A percentile compares a stretch with the other conserved stretches of the same genome.
Conservation (phyloP, 176 grass and related monocot genomes). For the Zoysia pacifica region DNA sequence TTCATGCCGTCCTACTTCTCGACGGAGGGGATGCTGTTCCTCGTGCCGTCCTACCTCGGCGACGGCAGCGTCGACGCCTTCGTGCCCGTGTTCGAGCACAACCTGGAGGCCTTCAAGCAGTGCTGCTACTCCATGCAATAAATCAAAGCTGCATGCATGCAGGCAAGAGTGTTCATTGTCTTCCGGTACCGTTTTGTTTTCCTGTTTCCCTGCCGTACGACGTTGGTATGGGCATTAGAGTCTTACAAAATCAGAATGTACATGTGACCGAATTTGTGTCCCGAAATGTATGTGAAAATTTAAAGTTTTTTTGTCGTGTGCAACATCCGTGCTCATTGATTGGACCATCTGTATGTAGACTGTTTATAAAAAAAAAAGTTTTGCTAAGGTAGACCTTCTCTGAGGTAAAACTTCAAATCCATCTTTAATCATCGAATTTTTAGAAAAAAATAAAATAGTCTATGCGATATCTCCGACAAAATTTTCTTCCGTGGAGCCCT, state of each 20-base stretch:
- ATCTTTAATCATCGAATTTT: not conserved
- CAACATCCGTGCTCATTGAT: not conserved
- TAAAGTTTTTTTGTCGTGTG: not conserved
- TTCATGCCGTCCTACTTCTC: conserved; percentile 73
- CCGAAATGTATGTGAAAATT: not conserved
- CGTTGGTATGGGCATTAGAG: too few species aligned
- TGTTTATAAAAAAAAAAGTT: too few species aligned
- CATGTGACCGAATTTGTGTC: not conserved
- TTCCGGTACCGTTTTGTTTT: not conserved
- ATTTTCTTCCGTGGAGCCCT: too few species aligned
- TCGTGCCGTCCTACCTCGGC: conserved; percentile 56
- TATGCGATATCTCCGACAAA: too few species aligned
- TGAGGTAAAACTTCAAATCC: too few species aligned
- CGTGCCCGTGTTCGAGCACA: conserved; percentile 58
- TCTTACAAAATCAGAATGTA: too few species aligned
- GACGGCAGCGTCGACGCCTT: conserved; percentile 67
- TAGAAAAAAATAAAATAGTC: too few species aligned
- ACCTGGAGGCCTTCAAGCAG: conserved; percentile 63
- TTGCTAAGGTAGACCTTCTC: too few species aligned
- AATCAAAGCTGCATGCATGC: not conserved
- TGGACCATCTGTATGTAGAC: too few species aligned
- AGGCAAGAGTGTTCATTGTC: not conserved
- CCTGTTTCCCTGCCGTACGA: not conserved
- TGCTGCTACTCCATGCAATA: conserved; percentile 62
- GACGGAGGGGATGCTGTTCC: conserved; percentile 59